Base-by-base conservation (phyloP, 2,329 filamentous ascomycete species). In the Botrytis deweyae region DNA sequence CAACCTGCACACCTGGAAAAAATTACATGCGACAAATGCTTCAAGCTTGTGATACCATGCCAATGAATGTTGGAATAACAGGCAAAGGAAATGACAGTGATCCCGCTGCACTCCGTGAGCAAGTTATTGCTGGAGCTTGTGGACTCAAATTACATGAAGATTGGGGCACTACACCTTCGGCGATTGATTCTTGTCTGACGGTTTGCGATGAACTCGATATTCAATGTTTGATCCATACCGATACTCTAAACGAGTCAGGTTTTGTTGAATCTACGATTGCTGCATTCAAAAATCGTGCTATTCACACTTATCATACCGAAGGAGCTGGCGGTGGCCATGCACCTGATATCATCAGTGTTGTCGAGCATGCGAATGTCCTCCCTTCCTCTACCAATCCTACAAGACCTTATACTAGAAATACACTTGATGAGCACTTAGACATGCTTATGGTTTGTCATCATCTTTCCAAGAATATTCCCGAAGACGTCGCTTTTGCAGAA, bases 381-480 rank as follows among this genome's bases (percentile, higher is more conserved):
- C 95, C 95, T 0, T 94, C 91, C 8, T 95, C 92, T 65, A 98
- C 95, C 0, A 98, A 97, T 82, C 95, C 95, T 0, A 98, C 95
- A 1, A 87, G 95, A 3, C 95, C 95, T 0, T 98, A 91, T 83
- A 98, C 95, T 2, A 87, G 88, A 77, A 98, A 98, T 85, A 98
- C 95, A 0, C 88, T 98, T 0, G 95, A 98, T 80, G 95, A 98
- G 83, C 95, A 98, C 83, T 88, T 98, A 22, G 95, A 98, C 84
- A 98, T 98, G 95, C 86, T 98, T 65, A 98, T 98, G 95, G 94
- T 97, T 55, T 98, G 95, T 85, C 95, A 98, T 83, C 95, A 98
- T 81, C 86, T 98, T 16, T 94, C 91, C 70, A 93, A 93, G 83
- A 91, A 97, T 83, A 98, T 98, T 74, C 93, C 95, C 74, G 95